Percentiles rank a stretch among this genome's conserved stretches.
Evolutionary conservation across 1,284 basidiomycete species (phyloP).

Genomic region (Neonothopanus nambi): DNA sequence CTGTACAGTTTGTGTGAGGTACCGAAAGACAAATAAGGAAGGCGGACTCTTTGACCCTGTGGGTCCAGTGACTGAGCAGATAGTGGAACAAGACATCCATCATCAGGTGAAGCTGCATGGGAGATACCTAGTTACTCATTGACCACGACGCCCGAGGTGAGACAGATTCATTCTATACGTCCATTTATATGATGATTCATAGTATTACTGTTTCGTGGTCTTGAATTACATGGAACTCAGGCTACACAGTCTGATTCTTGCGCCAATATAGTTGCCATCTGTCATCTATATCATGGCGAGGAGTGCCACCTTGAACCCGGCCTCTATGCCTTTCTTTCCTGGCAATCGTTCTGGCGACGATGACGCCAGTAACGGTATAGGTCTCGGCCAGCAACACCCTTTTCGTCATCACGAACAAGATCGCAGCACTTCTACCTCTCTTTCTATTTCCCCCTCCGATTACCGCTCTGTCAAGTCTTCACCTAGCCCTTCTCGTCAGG

Average conservation of each 20-base stretch:
- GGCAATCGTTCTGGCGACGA: constrained; percentile 57
- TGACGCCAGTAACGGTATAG: constrained; percentile 43
- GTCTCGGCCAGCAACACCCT: constrained; percentile 43
- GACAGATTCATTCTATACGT: not conserved
- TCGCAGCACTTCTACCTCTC: constrained; percentile 51
- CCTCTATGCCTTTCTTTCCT: constrained; percentile 82
- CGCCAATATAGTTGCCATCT: constrained; percentile 33
- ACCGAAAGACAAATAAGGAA: too few relatives aligned
- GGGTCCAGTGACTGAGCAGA: not conserved
- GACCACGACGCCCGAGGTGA: constrained; percentile 19
- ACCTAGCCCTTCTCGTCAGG: constrained; percentile 56
- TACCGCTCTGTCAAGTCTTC: constrained; percentile 68
- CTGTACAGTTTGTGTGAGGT: too few relatives aligned
- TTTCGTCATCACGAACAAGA: constrained; percentile 53
- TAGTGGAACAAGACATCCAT: constrained; percentile 9
- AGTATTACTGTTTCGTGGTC: constrained; percentile 19
- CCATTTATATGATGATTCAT: constrained; percentile 1
- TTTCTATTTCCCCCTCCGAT: constrained; percentile 63
- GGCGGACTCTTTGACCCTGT: not conserved
- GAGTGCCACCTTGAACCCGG: constrained; percentile 74
- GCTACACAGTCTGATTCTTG: constrained; percentile 32
- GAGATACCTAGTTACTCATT: constrained; percentile 35
- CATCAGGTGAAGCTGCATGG: constrained; percentile 34
- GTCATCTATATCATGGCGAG: constrained; percentile 57
- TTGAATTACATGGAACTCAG: constrained; percentile 25